Evolutionary conservation across 139 green algal species (phyloP), one percentile per base, ranked within the genome.

Genomic region (Picochlorum sp.): DNA sequence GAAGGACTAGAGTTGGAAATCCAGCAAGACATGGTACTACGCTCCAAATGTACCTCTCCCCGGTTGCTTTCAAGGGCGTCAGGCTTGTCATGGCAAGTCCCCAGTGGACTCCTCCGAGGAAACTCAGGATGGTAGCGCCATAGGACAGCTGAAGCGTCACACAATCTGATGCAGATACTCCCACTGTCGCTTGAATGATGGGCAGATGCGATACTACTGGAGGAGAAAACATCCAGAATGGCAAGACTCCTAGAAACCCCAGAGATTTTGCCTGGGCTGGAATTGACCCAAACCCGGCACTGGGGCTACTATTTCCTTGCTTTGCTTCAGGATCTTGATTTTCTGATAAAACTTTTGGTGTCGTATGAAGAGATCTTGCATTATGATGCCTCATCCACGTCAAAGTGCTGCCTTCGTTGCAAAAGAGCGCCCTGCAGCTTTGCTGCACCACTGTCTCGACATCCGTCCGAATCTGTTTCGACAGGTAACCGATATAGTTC

Each of bases 81-180:
- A 49, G 21, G 1, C 49, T 61, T 62, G 50, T 68, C 80, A 92
- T 88, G 28, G 88, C 88, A 4, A 91, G 32, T n/a, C 86, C 88
- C 88, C 90, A 97, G 66, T 97, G 90, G 16, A 95, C 82, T 4
- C 82, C 90, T 15, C 90, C 90, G n/a, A 97, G 66, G 62, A 97
- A 96, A 11, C 82, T 84, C 3, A 88, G 73, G 32, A 97, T 95
- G 14, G 65, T 75, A 3, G 81, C 87, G 6, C 85, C 90, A 44
- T 95, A 95, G 5, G 69, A 72, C 0, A 86, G 63, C 70, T 95
- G 85, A 44, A 81, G 49, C n/a, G 44, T 50, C 15, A 45, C 57
- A 13, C 13, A 20, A 4, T 62, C 15, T 37, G 13, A n/a, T 59
- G 20, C 23, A 18, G 20, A 30, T 30, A 34, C 7, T 8, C 7